phyloP scores from a whole-genome alignment of 306 rosid genomes.

The Dalbergia cultrata region DNA sequence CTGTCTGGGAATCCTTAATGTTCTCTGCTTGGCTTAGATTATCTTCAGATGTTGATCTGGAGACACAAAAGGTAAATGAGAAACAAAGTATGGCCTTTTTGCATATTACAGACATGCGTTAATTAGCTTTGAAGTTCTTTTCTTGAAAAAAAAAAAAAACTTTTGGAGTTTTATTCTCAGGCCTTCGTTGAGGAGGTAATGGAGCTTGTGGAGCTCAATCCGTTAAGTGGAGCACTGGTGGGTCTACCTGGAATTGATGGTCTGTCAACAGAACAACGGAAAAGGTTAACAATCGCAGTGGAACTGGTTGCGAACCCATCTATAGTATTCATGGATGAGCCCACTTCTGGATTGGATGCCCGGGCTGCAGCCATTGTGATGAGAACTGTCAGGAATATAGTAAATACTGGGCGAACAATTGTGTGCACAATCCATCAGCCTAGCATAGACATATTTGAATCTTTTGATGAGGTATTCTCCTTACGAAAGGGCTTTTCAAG shows the following conservation, averaged over 20 bases:
- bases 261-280: slow-evolving; percentile 93
- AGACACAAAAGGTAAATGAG: slow-evolving; percentile 74
- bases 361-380: slow-evolving; percentile 97
- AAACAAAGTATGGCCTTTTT: slow-evolving; percentile 21
- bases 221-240: slow-evolving; percentile 82
- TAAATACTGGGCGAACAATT: slow-evolving; percentile 94
- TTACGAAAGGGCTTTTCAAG: slow-evolving; percentile 22
- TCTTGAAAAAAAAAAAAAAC: neutral
- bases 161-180: slow-evolving; percentile 54
- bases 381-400: slow-evolving; percentile 98
- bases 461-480: slow-evolving; percentile 88
- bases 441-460: slow-evolving; percentile 98
- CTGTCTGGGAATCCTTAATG: slow-evolving; percentile 85
- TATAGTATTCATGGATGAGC: slow-evolving; percentile 97
- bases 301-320: slow-evolving; percentile 98
- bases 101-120: slow-evolving; percentile 8
- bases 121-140: slow-evolving; percentile 12
- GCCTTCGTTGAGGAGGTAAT: slow-evolving; percentile 95
- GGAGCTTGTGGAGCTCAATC: slow-evolving; percentile 97
- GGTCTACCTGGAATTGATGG: slow-evolving; percentile 97
- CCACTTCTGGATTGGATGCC: slow-evolving; percentile 98
- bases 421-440: slow-evolving; percentile 99
- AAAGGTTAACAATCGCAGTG: slow-evolving; percentile 92
- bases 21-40: slow-evolving; percentile 98
- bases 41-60: slow-evolving; percentile 81